A percentile compares a stretch with the other conserved stretches of the same genome.
These are phyloP conservation scores for Mycena filopes DNA, from an alignment of 768 basidiomycete genomes.

Conservation along the genomic window DNA sequence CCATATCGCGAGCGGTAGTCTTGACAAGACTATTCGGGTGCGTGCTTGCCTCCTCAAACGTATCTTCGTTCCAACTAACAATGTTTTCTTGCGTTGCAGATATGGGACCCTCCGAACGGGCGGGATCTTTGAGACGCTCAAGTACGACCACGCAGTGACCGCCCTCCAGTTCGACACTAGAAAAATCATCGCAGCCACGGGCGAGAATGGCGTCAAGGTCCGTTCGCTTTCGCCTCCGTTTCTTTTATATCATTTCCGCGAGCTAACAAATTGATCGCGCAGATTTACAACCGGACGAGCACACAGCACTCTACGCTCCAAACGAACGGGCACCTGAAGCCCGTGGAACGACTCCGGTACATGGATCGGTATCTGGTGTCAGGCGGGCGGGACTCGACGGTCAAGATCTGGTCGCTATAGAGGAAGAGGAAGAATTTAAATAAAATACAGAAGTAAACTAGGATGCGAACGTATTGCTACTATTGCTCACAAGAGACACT, in stretches of 20 bases:
- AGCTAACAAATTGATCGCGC: conserved; percentile 12
- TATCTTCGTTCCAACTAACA: not conserved
- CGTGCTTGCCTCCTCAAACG: conserved; percentile 38
- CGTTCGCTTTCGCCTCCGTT: conserved; percentile 24
- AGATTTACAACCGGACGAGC: conserved; percentile 96
- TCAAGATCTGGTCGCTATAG: conserved; percentile 96
- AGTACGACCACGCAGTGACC: conserved; percentile 92
- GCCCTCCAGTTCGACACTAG: conserved; percentile 94
- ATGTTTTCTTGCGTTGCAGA: conserved; percentile 56
- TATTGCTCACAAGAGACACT: too few species aligned
- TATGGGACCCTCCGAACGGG: conserved; percentile 98
- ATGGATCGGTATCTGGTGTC: conserved; percentile 96
- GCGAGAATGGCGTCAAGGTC: conserved; percentile 94
- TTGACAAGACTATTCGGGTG: conserved; percentile 93
- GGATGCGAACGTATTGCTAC: too few species aligned
- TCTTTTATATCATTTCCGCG: not conserved
- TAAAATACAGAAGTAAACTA: not conserved
- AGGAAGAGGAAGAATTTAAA: conserved; percentile 14
- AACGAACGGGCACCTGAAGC: conserved; percentile 94
- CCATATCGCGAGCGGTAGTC: conserved; percentile 90
- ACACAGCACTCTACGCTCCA: conserved; percentile 85
- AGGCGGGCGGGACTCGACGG: conserved; percentile 85
- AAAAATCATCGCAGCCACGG: conserved; percentile 91
- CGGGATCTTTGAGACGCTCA: conserved; percentile 85
- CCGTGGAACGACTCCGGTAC: conserved; percentile 89